Percentiles rank a stretch among this genome's conserved stretches.
phyloP scores from a whole-genome alignment of 2,329 filamentous ascomycete genomes.

The Colletotrichum sp. region DNA sequence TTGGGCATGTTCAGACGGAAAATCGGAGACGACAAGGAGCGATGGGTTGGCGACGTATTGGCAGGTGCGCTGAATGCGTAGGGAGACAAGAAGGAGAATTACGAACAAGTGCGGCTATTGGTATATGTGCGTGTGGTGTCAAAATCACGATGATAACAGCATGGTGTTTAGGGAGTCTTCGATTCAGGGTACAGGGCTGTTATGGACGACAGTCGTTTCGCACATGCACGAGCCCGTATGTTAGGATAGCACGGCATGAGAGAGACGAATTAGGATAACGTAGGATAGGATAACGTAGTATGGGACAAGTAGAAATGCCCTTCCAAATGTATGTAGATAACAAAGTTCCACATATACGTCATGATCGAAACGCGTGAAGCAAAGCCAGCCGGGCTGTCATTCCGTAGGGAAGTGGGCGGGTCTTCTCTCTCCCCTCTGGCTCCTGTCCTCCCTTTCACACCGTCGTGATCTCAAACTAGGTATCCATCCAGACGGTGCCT shows the following conservation, averaged over 20 bases:
- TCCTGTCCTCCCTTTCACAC: neutral
- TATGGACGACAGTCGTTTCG: neutral
- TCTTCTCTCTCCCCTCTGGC: neutral
- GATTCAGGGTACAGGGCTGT: neutral
- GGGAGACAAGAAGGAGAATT: constrained; percentile 2
- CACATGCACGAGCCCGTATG: neutral
- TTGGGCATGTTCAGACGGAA: constrained; percentile 82
- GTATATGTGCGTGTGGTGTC: neutral
- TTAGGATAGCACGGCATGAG: neutral
- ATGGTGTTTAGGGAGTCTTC: constrained; percentile 23
- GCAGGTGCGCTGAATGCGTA: constrained; percentile 46
- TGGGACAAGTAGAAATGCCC: neutral
- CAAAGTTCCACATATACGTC: neutral
- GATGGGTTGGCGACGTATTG: constrained; percentile 70
- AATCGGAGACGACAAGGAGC: constrained; percentile 78
- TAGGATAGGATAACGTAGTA: neutral
- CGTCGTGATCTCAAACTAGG: neutral
- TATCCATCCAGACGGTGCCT: neutral
- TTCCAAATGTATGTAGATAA: neutral
- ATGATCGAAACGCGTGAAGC: neutral
- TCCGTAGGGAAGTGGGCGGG: neutral
- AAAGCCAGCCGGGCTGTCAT: neutral
- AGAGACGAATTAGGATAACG: neutral
- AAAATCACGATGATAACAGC: constrained; percentile 16
- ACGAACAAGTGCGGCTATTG: neutral